These are phyloP conservation scores for Cardamine occulta DNA, from an alignment of 345 rosid genomes.

Conservation along the genomic window DNA sequence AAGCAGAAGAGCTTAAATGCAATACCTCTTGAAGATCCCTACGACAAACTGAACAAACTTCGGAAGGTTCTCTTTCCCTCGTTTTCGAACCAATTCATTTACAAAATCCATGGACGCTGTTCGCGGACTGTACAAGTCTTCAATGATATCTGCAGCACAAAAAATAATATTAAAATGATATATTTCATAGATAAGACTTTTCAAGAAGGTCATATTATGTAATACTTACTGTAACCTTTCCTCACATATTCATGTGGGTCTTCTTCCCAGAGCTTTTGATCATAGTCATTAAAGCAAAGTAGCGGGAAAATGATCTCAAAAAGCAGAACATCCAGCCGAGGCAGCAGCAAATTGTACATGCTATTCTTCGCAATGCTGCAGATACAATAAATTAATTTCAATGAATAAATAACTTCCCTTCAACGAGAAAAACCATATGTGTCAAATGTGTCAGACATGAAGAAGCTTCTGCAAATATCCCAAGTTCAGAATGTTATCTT, in stretches of 20 bases:
- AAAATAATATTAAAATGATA: slow-evolving; percentile 32
- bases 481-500: slow-evolving; percentile 12
- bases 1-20: slow-evolving; percentile 33
- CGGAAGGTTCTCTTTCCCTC: slow-evolving; percentile 90
- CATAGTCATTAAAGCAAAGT: slow-evolving; percentile 96
- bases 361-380: slow-evolving; percentile 85
- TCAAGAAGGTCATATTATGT: slow-evolving; percentile 3
- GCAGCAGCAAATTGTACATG: slow-evolving; percentile 86
- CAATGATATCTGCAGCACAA: slow-evolving; percentile 82
- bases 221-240: slow-evolving; percentile 95
- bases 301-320: slow-evolving; percentile 98
- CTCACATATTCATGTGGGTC: slow-evolving; percentile 99
- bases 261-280: slow-evolving; percentile 99
- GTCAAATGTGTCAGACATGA: not conserved
- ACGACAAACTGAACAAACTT: slow-evolving; percentile 86
- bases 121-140: slow-evolving; percentile 97
- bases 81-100: slow-evolving; percentile 92
- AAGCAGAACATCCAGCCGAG: slow-evolving; percentile 82
- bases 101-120: slow-evolving; percentile 99
- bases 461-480: slow-evolving; percentile 3
- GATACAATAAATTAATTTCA: slow-evolving; percentile 17
- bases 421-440: not conserved
- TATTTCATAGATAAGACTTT: not conserved
- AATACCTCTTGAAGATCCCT: slow-evolving; percentile 79
- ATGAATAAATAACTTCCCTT: not conserved